These are phyloP conservation scores for Neonectria punicea DNA, from an alignment of 2,329 filamentous ascomycete genomes.

Conservation along the genomic window DNA sequence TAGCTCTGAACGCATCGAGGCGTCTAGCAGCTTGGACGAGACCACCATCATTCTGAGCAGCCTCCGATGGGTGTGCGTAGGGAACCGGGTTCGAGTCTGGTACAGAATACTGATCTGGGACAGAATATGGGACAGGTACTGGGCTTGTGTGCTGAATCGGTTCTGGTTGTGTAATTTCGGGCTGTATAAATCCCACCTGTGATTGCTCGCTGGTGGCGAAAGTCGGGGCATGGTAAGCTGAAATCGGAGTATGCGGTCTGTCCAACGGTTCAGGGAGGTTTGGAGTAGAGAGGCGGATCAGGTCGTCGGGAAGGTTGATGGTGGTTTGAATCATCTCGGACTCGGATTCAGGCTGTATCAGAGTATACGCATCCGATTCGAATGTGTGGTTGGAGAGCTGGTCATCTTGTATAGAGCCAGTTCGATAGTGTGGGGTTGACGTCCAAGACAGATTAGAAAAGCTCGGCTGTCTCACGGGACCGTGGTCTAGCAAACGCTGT, in stretches of 20 bases:
- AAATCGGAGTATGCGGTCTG: conserved; percentile 36
- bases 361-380: conserved; percentile 31
- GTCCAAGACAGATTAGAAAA: conserved; percentile 33
- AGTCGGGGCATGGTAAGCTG: conserved; percentile 22
- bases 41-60: conserved; percentile 35
- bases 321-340: conserved; percentile 25
- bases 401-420: conserved; percentile 19
- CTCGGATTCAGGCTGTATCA: conserved; percentile 30
- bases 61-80: conserved; percentile 15
- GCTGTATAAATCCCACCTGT: background rate
- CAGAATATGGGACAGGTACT: background rate
- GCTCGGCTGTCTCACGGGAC: conserved; percentile 33
- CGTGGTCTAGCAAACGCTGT: conserved; percentile 31
- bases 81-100: conserved; percentile 1
- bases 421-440: conserved; percentile 28
- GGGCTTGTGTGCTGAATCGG: background rate
- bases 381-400: conserved; percentile 2
- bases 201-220: conserved; percentile 4
- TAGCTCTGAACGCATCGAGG: conserved; percentile 38
- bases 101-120: conserved; percentile 2
- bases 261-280: conserved; percentile 39
- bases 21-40: conserved; percentile 38
- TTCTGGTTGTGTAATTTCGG: background rate
- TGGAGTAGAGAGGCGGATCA: conserved; percentile 42
- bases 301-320: conserved; percentile 26